Conservation (phyloP, 2,329 filamentous ascomycete species). For the Aspergillaceae sp. region DNA sequence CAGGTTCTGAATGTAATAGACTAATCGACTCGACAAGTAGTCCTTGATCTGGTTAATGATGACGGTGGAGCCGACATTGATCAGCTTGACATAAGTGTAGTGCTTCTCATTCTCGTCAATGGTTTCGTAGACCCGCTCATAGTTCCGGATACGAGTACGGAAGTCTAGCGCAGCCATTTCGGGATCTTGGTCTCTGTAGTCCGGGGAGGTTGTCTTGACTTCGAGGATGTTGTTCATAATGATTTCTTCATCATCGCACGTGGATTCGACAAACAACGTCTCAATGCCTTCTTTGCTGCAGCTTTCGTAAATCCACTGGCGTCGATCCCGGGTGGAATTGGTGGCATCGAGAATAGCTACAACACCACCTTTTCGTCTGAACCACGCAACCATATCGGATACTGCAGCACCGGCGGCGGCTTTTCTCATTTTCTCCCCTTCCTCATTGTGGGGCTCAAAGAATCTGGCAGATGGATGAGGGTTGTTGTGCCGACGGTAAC, state of each 20-base stretch:
- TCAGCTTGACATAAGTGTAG: conserved; percentile 92
- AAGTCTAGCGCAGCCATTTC: conserved; percentile 88
- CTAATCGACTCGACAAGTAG: conserved; percentile 89
- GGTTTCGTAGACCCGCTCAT: conserved; percentile 93
- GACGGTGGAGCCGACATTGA: conserved; percentile 90
- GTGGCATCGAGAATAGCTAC: conserved; percentile 95
- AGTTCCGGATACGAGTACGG: conserved; percentile 87
- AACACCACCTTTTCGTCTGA: conserved; percentile 63
- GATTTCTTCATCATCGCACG: conserved; percentile 88
- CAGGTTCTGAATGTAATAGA: conserved; percentile 97
- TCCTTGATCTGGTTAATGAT: conserved; percentile 98
- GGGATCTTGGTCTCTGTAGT: conserved; percentile 90
- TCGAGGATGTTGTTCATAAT: conserved; percentile 98
- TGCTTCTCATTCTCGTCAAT: conserved; percentile 82
- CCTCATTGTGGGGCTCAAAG: conserved; percentile 82
- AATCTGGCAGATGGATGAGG: conserved; percentile 89
- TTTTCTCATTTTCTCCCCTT: conserved; percentile 80
- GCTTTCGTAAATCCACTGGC: conserved; percentile 81
- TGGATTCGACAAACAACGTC: conserved; percentile 91
- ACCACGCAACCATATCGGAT: conserved; percentile 91
- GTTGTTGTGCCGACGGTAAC: conserved; percentile 81
- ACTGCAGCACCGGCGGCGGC: conserved; percentile 89
- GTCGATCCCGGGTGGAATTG: conserved; percentile 83
- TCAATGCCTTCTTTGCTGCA: conserved; percentile 71
- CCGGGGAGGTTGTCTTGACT: conserved; percentile 92